Percentiles rank a stretch among this genome's conserved stretches.
These are phyloP conservation scores for Kwoniella newhampshirensis DNA, from an alignment of 768 basidiomycete genomes.

Conservation along the genomic window DNA sequence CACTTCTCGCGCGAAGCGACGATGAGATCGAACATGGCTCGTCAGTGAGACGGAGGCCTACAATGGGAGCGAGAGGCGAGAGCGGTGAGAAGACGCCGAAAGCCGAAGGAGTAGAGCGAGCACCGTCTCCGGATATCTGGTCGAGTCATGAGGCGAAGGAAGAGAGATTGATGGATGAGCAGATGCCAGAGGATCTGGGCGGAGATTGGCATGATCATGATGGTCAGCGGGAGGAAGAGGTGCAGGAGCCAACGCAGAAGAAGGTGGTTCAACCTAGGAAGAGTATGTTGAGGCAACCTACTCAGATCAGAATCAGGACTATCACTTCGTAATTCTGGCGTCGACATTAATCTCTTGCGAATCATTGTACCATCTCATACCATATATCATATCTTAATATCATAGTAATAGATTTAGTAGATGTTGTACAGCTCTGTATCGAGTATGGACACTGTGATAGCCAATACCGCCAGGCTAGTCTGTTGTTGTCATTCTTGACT, in stretches of 20 bases:
- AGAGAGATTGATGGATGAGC: slow-evolving; percentile 14
- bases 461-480: too few relatives aligned
- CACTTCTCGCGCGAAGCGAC: slow-evolving; percentile 1
- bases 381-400: background rate
- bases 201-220: slow-evolving; percentile 1
- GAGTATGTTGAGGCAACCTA: background rate
- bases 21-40: slow-evolving; percentile 5
- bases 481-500: too few relatives aligned
- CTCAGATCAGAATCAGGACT: too few relatives aligned
- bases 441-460: too few relatives aligned
- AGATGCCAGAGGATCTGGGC: slow-evolving; percentile 12
- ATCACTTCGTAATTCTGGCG: background rate
- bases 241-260: background rate
- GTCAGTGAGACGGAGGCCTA: background rate
- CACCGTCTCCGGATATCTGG: slow-evolving; percentile 15
- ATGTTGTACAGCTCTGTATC: too few relatives aligned
- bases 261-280: background rate
- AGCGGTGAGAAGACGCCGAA: background rate
- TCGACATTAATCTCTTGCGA: background rate
- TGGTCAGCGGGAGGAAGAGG: background rate
- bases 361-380: background rate
- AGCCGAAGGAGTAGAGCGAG: background rate
- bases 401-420: too few relatives aligned
- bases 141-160: background rate
- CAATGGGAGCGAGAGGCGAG: background rate